Conservation (phyloP, 2,329 filamentous ascomycete species). For the Lachnellula hyalina region DNA sequence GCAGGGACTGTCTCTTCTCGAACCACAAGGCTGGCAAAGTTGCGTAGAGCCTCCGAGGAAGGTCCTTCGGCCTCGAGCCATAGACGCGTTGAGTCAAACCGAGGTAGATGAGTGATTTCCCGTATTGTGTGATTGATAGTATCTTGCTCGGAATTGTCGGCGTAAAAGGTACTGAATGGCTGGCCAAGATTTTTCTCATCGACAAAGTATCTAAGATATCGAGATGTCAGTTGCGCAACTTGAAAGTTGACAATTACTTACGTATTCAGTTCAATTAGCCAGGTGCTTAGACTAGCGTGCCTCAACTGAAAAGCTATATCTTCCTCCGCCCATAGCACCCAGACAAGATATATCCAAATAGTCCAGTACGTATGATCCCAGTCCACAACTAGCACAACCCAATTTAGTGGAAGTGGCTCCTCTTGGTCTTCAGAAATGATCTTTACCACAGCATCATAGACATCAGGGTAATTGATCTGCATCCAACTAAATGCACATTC, state of each 20-base stretch:
- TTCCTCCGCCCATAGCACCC: conserved; percentile 10
- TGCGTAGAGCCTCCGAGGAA: conserved; percentile 5
- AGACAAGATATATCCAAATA: conserved; percentile 22
- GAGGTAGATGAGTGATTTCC: conserved; percentile 3
- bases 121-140: conserved; percentile 16
- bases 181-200: not conserved
- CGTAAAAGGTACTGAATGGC: not conserved
- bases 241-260: not conserved
- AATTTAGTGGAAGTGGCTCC: conserved; percentile 23
- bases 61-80: not conserved
- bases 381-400: conserved; percentile 22
- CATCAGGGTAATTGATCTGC: conserved; percentile 4
- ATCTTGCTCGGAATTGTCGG: conserved; percentile 10
- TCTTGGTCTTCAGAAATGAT: conserved; percentile 25
- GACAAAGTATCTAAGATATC: not conserved
- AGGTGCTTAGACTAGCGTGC: conserved; percentile 6
- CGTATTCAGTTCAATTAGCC: conserved; percentile 7
- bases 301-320: conserved; percentile 5
- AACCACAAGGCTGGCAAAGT: conserved; percentile 20
- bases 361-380: conserved; percentile 25
- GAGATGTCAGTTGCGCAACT: not conserved
- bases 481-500: conserved; percentile 22
- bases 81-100: not conserved
- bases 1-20: conserved; percentile 15
- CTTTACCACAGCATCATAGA: conserved; percentile 5